Base-by-base conservation (phyloP, 768 basidiomycete genomes). In the Suillus variegatus region DNA sequence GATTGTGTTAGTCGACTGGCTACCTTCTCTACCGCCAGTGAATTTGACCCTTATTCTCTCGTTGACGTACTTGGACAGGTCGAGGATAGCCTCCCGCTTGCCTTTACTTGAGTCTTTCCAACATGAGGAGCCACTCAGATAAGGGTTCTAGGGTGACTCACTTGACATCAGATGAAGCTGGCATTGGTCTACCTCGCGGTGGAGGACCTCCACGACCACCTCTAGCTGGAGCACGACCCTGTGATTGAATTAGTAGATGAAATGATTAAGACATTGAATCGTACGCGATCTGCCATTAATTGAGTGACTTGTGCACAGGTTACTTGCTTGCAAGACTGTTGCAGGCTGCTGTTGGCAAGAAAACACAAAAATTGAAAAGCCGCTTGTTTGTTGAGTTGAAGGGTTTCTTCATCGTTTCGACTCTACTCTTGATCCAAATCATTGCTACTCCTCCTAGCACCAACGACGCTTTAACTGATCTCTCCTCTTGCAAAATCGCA, bases 11-110 rank as follows among this genome's bases (percentile, higher is more conserved):
- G 14, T 14, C 2, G 4, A 72, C 72, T 28, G 18, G 65, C 60
- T 66, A 93, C 96, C 95, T 86, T 99, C 95, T 47, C 97, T 82
- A 46, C 97, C 97, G 52, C 97, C 97, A n/a, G 94, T 94, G 74
- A 99, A 99, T 78, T 97, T 98, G 73, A 99, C 95, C 64, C 94
- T 82, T 74, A 99, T 93, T 67, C 88, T 86, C 77, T 95, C 89
- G 77, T 97, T 93, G 61, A 92, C 91, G 72, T 97, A 99, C 77
- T 97, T 96, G 58, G 92, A 88, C 40, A 99, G 88, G 77, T 98
- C 95, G 40, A 99, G 87, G 77, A 99, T 98, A 36, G 94, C 93
- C 77, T 99, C 97, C 51, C 93, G 86, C 76, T 92, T 93, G 52
- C 75, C 67, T 74, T 78, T 76, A 61, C 75, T 76, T 75, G 68